Conservation (phyloP, 23 red algal species). For the Gracilariopsis chorda region DNA sequence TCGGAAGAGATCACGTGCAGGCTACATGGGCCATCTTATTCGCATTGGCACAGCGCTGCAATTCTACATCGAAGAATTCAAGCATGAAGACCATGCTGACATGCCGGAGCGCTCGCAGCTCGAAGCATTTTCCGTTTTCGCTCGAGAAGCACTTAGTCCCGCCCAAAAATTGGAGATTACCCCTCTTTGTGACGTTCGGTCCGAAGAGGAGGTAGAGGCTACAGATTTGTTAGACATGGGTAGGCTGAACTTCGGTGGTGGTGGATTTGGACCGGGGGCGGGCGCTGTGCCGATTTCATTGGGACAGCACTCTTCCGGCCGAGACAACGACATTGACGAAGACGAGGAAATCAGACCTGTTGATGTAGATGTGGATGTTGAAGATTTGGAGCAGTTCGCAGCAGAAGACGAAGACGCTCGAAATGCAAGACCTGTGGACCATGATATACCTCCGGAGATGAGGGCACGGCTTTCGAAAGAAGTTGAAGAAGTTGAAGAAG, state of each 20-base stretch:
- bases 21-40: constrained; percentile 83
- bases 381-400: constrained; percentile 30
- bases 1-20: constrained; percentile 22
- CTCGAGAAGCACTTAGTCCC: constrained; percentile 2
- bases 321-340: neutral
- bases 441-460: constrained; percentile 26
- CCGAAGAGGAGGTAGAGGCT: constrained; percentile 17
- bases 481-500: too few species aligned
- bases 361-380: constrained; percentile 35
- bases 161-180: constrained; percentile 20
- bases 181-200: constrained; percentile 25
- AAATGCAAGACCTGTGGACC: constrained; percentile 3
- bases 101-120: constrained; percentile 23
- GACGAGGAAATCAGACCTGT: constrained; percentile 37
- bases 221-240: constrained; percentile 45
- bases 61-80: neutral
- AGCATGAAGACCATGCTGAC: constrained; percentile 17
- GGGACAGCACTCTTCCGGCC: neutral
- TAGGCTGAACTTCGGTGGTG: neutral
- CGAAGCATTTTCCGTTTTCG: constrained; percentile 29
- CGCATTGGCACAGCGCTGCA: constrained; percentile 47
- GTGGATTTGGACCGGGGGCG: neutral
- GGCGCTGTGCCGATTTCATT: neutral
- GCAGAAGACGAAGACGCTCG: constrained; percentile 42
- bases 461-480: neutral